A percentile compares a stretch with the other conserved stretches of the same genome.
These are phyloP conservation scores for Moniliella sp. DNA, from an alignment of 1,284 basidiomycete species.

Conservation along the genomic window DNA sequence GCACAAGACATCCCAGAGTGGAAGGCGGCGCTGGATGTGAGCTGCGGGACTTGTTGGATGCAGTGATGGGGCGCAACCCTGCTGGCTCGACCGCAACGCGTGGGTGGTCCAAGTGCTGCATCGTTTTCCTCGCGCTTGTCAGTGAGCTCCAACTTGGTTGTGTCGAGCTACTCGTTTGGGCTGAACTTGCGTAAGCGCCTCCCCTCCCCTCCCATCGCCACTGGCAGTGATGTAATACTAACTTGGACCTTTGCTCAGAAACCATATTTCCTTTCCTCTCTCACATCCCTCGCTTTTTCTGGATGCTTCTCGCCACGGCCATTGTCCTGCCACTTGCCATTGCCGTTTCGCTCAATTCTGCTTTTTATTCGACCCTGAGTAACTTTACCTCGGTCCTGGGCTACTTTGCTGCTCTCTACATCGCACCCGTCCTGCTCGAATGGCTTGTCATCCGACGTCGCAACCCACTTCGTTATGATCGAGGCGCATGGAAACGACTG, in stretches of 20 bases:
- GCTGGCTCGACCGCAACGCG: constrained; percentile 41
- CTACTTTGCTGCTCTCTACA: constrained; percentile 48
- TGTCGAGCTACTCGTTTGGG: too few species aligned
- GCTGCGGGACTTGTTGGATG: constrained; percentile 47
- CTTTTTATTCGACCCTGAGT: constrained; percentile 43
- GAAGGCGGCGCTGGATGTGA: constrained; percentile 16
- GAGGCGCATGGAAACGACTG: constrained; percentile 44
- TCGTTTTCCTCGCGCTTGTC: constrained; percentile 57
- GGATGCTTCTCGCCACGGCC: constrained; percentile 57
- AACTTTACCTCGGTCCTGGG: constrained; percentile 42
- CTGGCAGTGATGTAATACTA: too few species aligned
- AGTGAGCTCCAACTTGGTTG: constrained; percentile 56
- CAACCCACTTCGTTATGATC: constrained; percentile 40
- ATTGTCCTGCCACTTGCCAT: constrained; percentile 48
- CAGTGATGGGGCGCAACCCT: constrained; percentile 52
- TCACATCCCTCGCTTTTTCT: constrained; percentile 58
- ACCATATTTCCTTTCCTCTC: too few species aligned
- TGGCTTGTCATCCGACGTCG: constrained; percentile 42
- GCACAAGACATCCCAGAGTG: constrained; percentile 42
- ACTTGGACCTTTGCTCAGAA: too few species aligned
- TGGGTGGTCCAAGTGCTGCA: constrained; percentile 62
- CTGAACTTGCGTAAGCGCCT: too few species aligned
- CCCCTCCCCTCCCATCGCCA: too few species aligned
- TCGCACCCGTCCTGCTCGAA: constrained; percentile 44
- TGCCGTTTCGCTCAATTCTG: constrained; percentile 44